These are phyloP conservation scores for Dendryphion nanum DNA, from an alignment of 2,329 filamentous ascomycete species.

Conservation along the genomic window DNA sequence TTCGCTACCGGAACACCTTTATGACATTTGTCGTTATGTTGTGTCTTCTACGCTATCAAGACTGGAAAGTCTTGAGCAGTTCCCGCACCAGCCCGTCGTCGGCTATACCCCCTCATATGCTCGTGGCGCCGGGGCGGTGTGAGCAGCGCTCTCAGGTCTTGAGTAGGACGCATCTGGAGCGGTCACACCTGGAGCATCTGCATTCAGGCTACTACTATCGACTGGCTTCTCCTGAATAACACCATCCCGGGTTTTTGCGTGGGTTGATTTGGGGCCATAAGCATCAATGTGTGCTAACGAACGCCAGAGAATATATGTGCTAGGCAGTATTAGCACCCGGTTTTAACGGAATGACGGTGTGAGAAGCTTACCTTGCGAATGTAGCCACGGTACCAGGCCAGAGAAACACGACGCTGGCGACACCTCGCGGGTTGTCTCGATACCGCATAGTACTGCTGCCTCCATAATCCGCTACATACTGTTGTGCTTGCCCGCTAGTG, in stretches of 20 bases:
- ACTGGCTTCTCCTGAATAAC: slow-evolving; percentile 9
- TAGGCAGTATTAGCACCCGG: slow-evolving; percentile 12
- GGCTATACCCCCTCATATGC: too few species aligned
- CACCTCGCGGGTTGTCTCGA: slow-evolving; percentile 48
- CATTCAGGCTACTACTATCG: slow-evolving; percentile 1
- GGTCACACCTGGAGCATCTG: not conserved
- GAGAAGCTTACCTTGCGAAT: slow-evolving; percentile 42
- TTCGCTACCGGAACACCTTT: too few species aligned
- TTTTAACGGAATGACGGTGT: not conserved
- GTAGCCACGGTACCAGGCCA: slow-evolving; percentile 54
- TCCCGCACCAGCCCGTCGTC: too few species aligned
- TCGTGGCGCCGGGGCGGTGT: too few species aligned
- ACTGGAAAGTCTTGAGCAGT: too few species aligned
- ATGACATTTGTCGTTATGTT: too few species aligned
- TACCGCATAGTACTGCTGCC: slow-evolving; percentile 44
- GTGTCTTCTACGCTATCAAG: too few species aligned
- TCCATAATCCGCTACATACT: slow-evolving; percentile 38
- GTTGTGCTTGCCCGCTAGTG: slow-evolving; percentile 23
- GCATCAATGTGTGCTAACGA: slow-evolving; percentile 40
- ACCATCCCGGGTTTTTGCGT: slow-evolving; percentile 25
- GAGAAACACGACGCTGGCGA: slow-evolving; percentile 53
- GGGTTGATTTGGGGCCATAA: slow-evolving; percentile 40
- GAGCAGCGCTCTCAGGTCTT: too few species aligned
- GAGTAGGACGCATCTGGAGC: not conserved
- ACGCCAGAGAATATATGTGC: slow-evolving; percentile 40